Percentiles rank a stretch among this genome's conserved stretches.
These are phyloP conservation scores for Zarea fungicola DNA, from an alignment of 2,329 filamentous ascomycete species.

Conservation along the genomic window DNA sequence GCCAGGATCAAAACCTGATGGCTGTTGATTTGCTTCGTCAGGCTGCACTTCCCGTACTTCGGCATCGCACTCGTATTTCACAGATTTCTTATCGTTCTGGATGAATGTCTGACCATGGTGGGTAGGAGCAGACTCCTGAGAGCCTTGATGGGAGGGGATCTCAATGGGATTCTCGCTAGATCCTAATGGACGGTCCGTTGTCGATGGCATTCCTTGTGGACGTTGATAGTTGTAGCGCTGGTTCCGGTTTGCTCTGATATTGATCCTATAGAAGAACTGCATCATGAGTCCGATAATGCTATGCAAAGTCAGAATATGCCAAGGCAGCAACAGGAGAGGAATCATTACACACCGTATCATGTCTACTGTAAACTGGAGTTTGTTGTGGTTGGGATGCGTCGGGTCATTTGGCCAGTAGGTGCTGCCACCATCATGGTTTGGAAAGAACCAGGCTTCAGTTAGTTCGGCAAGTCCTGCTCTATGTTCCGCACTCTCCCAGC, in stretches of 20 bases:
- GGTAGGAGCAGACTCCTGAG: no score
- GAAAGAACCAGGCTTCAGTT: background rate
- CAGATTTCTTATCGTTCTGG: no score
- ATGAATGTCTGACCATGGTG: no score
- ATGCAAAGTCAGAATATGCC: background rate
- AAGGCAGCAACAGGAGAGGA: background rate
- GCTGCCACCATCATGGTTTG: background rate
- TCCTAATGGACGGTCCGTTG: no score
- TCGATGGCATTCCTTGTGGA: background rate
- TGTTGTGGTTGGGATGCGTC: background rate
- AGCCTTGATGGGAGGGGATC: no score
- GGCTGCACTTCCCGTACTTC: no score
- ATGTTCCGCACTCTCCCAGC: background rate
- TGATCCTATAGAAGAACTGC: background rate
- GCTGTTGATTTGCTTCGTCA: no score
- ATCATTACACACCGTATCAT: background rate
- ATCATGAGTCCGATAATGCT: background rate
- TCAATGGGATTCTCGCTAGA: no score
- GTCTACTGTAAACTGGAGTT: background rate
- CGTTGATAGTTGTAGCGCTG: background rate
- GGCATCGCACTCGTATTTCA: no score
- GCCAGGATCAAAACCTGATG: no score
- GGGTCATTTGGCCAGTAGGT: background rate
- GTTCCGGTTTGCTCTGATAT: background rate
- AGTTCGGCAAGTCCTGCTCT: background rate